Evolutionary conservation across 1,139 yeast genomes (phyloP), one percentile per base, ranked within the genome.

Genomic region (Kluyveromyces sp.): DNA sequence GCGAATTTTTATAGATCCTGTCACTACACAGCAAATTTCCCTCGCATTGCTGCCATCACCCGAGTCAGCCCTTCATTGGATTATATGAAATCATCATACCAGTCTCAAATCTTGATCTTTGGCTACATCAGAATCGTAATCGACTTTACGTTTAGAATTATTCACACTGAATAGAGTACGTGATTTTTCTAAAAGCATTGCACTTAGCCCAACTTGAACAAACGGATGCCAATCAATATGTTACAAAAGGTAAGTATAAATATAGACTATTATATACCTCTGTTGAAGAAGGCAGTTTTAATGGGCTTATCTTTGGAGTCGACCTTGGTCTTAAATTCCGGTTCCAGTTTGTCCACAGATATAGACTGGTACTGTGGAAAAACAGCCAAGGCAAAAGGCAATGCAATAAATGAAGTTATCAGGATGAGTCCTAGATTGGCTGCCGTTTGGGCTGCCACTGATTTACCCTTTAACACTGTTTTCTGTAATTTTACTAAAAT

Each of bases 331-430:
- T 71, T 74, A 62, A 89, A 77, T 49, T 77, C 67, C 2, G 70
- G 66, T 63, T 89, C 97, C 49, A 92, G 71, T 41, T 71, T 69
- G 13, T 64, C 48, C 6, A 80, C 83, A 19, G 71, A 64, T 49
- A 89, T 71, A 26, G 67, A 68, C 57, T 86, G 80, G 59, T 83
- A 77, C 65, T 89, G 96, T 3, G 98, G 98, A 77, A 92, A 92
- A 3, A 88, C 84, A 2, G 89, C 98, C 59, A 92, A 71, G 0
- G 98, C 97, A 69, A 92, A 86, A 11, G 98, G 98, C 54, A 92
- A 73, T 0, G 83, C 97, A 26, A 78, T 80, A 55, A 92, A 81
- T 2, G 96, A 82, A 1, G 97, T 89, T 13, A 75, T 75, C 41
- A 89, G 80, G 55, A 92, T 87, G 53, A 92, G 70, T 12, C 94